These are phyloP conservation scores for Pyrrhoderma noxium DNA, from an alignment of 1,284 basidiomycete genomes.

Conservation along the genomic window DNA sequence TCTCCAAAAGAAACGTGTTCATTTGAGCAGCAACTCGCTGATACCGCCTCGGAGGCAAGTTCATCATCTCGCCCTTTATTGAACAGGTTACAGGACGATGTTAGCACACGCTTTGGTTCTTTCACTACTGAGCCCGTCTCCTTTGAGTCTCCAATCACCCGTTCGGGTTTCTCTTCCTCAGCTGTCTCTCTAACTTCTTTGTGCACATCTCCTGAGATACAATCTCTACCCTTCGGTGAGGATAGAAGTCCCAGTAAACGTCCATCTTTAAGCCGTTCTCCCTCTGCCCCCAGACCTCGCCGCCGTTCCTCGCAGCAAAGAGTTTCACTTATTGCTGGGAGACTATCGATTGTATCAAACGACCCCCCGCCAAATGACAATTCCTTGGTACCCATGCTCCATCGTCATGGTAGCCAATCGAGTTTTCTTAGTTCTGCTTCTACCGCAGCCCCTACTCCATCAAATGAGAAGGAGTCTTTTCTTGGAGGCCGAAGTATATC, in stretches of 20 bases:
- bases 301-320: slow-evolving; percentile 74
- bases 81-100: slow-evolving; percentile 1
- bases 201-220: slow-evolving; percentile 23
- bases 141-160: slow-evolving; percentile 7
- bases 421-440: slow-evolving; percentile 52
- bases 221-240: slow-evolving; percentile 17
- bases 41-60: too few species aligned
- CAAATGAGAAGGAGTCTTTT: slow-evolving; percentile 39
- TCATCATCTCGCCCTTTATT: neutral
- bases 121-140: slow-evolving; percentile 13
- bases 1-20: slow-evolving; percentile 7
- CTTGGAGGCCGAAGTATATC: slow-evolving; percentile 61
- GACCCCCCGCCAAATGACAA: slow-evolving; percentile 58
- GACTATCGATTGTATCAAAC: slow-evolving; percentile 64
- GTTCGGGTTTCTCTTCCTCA: slow-evolving; percentile 13
- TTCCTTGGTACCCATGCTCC: slow-evolving; percentile 50
- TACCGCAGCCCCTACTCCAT: slow-evolving; percentile 57
- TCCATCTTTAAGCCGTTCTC: slow-evolving; percentile 31
- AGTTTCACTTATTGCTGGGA: slow-evolving; percentile 73
- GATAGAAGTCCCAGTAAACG: slow-evolving; percentile 21
- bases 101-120: neutral
- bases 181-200: slow-evolving; percentile 14
- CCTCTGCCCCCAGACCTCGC: slow-evolving; percentile 52
- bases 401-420: slow-evolving; percentile 51
- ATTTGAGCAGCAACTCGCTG: neutral